Conservation (phyloP, 169 alveolate genomes). For the Plasmodium billcollinsi region DNA sequence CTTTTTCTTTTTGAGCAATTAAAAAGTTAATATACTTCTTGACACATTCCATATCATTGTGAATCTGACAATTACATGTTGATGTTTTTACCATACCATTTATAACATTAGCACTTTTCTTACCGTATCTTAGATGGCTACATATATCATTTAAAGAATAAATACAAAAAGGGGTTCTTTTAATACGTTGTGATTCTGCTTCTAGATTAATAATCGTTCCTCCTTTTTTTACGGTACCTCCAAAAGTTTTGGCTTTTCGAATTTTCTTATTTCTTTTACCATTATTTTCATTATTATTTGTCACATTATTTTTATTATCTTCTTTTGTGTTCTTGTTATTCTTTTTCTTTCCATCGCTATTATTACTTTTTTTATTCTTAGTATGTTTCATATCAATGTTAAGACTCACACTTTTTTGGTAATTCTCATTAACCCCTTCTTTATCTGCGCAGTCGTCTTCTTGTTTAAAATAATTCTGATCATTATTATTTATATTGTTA, state of each 20-base stretch:
- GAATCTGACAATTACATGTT: conserved; percentile 27
- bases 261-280: not conserved
- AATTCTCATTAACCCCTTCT: not conserved
- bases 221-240: conserved; percentile 53
- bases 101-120: not conserved
- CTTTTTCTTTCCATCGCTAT: not conserved
- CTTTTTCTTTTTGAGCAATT: not conserved
- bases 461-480: too few relatives aligned
- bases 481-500: too few relatives aligned
- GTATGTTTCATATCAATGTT: too few relatives aligned
- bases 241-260: conserved; percentile 30
- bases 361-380: not conserved
- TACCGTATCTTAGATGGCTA: not conserved
- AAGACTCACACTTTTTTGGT: not conserved
- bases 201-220: conserved; percentile 26
- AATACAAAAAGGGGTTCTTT: conserved; percentile 44
- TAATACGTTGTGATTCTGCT: conserved; percentile 36
- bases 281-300: not conserved
- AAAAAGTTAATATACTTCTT: conserved; percentile 20
- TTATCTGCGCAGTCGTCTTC: not conserved
- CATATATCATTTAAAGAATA: conserved; percentile 31
- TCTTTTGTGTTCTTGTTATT: not conserved
- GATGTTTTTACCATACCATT: not conserved
- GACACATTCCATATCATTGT: conserved; percentile 9
- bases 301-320: not conserved